A percentile compares a stretch with the other conserved stretches of the same genome.
These are phyloP conservation scores for Dothistroma septosporum DNA, from an alignment of 2,329 filamentous ascomycete species.

Conservation along the genomic window DNA sequence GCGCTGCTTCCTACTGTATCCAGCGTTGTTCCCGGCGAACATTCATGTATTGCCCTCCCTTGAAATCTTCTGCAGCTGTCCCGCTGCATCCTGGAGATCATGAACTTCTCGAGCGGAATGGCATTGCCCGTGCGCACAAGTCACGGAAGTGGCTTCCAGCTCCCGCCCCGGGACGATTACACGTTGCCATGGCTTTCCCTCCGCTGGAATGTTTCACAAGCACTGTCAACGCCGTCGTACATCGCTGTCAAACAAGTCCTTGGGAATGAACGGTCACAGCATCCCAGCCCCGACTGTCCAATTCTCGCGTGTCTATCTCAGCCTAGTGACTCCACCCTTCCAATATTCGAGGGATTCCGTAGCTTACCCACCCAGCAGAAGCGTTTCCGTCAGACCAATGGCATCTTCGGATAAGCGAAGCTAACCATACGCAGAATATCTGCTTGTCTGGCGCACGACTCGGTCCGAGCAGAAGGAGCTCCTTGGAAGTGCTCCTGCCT, in stretches of 20 bases:
- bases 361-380: conserved; percentile 11
- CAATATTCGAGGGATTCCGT: conserved; percentile 22
- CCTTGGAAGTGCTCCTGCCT: conserved; percentile 1
- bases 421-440: conserved; percentile 9
- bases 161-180: conserved; percentile 17
- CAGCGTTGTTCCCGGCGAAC: conserved; percentile 1
- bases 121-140: conserved; percentile 12
- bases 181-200: conserved; percentile 13
- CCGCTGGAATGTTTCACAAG: conserved; percentile 19
- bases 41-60: conserved; percentile 7
- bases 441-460: conserved; percentile 18
- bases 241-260: conserved; percentile 8
- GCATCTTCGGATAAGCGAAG: conserved; percentile 14
- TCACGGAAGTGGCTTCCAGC: conserved; percentile 20
- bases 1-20: background rate
- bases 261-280: conserved; percentile 7
- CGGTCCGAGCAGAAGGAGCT: conserved; percentile 18
- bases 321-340: conserved; percentile 4
- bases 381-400: conserved; percentile 16
- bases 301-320: background rate
- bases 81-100: conserved; percentile 21
- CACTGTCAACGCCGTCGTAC: conserved; percentile 22
- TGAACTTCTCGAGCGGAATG: conserved; percentile 12
- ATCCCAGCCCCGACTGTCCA: conserved; percentile 2
- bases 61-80: conserved; percentile 13